Evolutionary conservation across 352 stramenopile genomes (phyloP), one percentile per base, ranked within the genome.

Genomic region (Globisporangium acanthophoron): DNA sequence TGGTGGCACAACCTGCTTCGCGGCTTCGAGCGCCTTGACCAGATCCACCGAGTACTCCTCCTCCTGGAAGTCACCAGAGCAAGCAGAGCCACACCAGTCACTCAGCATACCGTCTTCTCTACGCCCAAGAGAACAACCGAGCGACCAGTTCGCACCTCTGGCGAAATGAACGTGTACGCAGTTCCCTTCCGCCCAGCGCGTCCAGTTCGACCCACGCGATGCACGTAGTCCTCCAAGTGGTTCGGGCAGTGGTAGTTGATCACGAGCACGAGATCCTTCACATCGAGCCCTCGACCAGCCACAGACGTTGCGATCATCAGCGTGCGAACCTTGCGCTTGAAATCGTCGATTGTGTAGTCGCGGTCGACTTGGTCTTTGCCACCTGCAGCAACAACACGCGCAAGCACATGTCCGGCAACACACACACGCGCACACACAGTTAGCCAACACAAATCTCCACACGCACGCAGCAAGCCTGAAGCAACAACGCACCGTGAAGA

Each of bases 201-300:
- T 15, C 97, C 97, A 21, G 97, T 99, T 54, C 97, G 73, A 7
- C 97, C 97, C 4, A 99, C 96, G 35, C 97, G 92, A 78, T 99
- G 98, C 2, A 99, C 97, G 62, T 99, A 99, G 63, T 99, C 97
- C 83, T 99, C 98, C 47, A 99, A 76, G 70, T 99, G 97, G 69
- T 99, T 99, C 0, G 98, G 98, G 52, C 92, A 98, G 52, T 98
- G 96, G 67, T 98, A 99, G 78, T 99, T 99, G 66, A 99, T 97
- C 35, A 99, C 98, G 63, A 98, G 96, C 40, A 96, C 80, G 54
- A 98, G 88, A 53, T 98, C 94, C 48, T 98, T 97, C 37, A 99
- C 97, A 67, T 99, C 97, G 44, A 99, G 83, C 58, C 98, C 98
- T 53, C 98, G 87, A 49, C 93, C 96, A 59, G 97, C 97, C 44